Conservation (phyloP, 2,329 filamentous ascomycete genomes). For the Herpotrichia juniperi region DNA sequence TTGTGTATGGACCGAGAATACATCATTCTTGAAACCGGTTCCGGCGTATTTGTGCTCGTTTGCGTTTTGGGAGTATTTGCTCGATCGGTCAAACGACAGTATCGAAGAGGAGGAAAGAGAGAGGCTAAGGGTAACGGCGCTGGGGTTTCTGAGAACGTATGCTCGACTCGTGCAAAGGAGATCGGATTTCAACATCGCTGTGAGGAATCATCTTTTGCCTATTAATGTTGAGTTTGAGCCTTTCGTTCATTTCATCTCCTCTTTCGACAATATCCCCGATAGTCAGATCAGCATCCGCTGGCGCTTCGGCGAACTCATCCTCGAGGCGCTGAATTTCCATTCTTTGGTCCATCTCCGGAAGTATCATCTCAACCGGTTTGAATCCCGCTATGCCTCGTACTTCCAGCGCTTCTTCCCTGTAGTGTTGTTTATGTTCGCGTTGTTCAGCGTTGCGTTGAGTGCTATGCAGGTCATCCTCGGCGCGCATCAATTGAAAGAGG, state of each 20-base stretch:
- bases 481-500: slow-evolving; percentile 14
- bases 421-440: slow-evolving; percentile 24
- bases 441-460: slow-evolving; percentile 24
- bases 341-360: slow-evolving; percentile 17
- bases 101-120: slow-evolving; percentile 14
- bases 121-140: slow-evolving; percentile 6
- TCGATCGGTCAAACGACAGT: slow-evolving; percentile 15
- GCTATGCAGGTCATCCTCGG: slow-evolving; percentile 29
- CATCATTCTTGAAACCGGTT: slow-evolving; percentile 25
- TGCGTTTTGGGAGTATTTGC: slow-evolving; percentile 26
- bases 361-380: slow-evolving; percentile 27
- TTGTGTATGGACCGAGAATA: slow-evolving; percentile 22
- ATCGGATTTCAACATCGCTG: slow-evolving; percentile 25
- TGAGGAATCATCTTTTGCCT: slow-evolving; percentile 12
- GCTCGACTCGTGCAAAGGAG: slow-evolving; percentile 18
- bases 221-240: slow-evolving; percentile 15
- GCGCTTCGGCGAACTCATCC: slow-evolving; percentile 22
- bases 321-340: slow-evolving; percentile 28
- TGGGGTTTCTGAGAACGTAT: slow-evolving; percentile 27
- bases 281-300: slow-evolving; percentile 15
- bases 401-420: slow-evolving; percentile 25
- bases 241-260: slow-evolving; percentile 19
- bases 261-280: slow-evolving; percentile 18
- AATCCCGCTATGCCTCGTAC: slow-evolving; percentile 20
- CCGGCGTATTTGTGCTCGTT: slow-evolving; percentile 21